Percentiles rank a stretch among this genome's conserved stretches.
Evolutionary conservation across 2,329 filamentous ascomycete species (phyloP).

Genomic region (Fusarium sp.): DNA sequence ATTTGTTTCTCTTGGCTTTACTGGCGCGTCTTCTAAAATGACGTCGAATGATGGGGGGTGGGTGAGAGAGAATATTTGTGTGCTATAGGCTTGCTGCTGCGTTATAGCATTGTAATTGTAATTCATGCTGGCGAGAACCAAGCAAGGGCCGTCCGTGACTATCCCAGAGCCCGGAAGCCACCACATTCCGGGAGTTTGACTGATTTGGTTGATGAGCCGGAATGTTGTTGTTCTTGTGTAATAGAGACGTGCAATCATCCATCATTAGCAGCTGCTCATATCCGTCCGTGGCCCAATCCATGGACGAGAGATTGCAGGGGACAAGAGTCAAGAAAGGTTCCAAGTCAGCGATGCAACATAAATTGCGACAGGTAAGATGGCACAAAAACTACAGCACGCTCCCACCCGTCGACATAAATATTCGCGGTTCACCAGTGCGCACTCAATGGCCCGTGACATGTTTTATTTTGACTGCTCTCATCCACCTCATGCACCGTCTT

Average conservation of each 20-base stretch:
- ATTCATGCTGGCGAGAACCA: conserved; percentile 3
- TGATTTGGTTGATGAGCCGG: neutral
- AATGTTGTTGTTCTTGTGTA: neutral
- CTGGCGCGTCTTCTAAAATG: conserved; percentile 19
- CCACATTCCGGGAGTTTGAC: neutral
- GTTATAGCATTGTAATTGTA: conserved; percentile 11
- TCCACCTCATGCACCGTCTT: conserved; percentile 8
- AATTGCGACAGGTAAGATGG: neutral
- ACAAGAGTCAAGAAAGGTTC: neutral
- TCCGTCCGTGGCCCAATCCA: neutral
- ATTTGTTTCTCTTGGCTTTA: conserved; percentile 22
- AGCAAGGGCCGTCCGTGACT: neutral
- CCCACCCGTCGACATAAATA: neutral
- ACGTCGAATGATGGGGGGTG: conserved; percentile 1
- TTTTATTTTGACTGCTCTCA: conserved; percentile 2
- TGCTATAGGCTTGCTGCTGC: conserved; percentile 2
- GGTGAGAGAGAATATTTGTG: neutral
- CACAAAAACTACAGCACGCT: neutral
- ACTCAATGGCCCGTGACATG: neutral
- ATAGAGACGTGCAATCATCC: neutral
- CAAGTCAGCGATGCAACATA: neutral
- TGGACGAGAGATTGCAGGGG: neutral
- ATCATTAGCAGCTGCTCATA: neutral
- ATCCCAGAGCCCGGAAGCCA: neutral
- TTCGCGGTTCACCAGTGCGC: neutral